A percentile compares a stretch with the other conserved stretches of the same genome.
Evolutionary conservation across 208 protist species (phyloP).

Genomic region (Jaenimonas drosophilae): DNA sequence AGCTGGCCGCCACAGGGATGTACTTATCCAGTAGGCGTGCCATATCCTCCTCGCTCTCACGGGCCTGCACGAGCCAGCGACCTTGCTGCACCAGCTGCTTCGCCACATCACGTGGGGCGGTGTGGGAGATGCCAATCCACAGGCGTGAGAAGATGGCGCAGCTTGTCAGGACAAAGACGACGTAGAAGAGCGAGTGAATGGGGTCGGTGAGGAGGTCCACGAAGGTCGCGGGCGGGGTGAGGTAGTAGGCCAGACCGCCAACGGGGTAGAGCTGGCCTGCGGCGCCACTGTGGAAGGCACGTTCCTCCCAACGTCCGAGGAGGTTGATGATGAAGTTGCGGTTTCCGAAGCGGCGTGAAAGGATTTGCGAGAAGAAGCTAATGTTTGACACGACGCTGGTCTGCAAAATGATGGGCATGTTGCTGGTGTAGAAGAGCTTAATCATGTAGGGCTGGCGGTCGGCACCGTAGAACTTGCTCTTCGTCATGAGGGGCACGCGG

Average conservation of each 20-base stretch:
- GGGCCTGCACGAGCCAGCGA: constrained; percentile 89
- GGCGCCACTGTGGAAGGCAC: constrained; percentile 47
- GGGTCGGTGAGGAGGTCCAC: constrained; percentile 95
- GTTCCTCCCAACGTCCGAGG: constrained; percentile 96
- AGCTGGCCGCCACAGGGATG: constrained; percentile 99
- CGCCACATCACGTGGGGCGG: constrained; percentile 95
- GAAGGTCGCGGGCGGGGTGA: constrained; percentile 95
- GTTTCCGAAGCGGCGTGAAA: constrained; percentile 96
- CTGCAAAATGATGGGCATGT: constrained; percentile 99
- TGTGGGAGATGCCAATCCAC: constrained; percentile 98
- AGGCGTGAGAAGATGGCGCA: constrained; percentile 98
- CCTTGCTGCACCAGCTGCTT: constrained; percentile 95
- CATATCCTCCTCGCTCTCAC: constrained; percentile 87
- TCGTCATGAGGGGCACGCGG: constrained; percentile 94
- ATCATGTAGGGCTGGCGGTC: constrained; percentile 97
- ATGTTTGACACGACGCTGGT: constrained; percentile 98
- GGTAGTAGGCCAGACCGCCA: constrained; percentile 98
- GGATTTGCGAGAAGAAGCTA: constrained; percentile 99
- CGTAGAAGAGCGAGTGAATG: constrained; percentile 97
- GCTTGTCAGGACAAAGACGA: constrained; percentile 95
- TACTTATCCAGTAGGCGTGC: constrained; percentile 88
- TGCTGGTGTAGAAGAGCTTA: constrained; percentile 99
- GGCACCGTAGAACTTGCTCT: constrained; percentile 57
- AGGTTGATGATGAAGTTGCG: constrained; percentile 97
- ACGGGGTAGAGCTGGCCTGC: constrained; percentile 86